These are phyloP conservation scores for Scolecobasidium constrictum DNA, from an alignment of 2,329 filamentous ascomycete genomes.

Conservation along the genomic window DNA sequence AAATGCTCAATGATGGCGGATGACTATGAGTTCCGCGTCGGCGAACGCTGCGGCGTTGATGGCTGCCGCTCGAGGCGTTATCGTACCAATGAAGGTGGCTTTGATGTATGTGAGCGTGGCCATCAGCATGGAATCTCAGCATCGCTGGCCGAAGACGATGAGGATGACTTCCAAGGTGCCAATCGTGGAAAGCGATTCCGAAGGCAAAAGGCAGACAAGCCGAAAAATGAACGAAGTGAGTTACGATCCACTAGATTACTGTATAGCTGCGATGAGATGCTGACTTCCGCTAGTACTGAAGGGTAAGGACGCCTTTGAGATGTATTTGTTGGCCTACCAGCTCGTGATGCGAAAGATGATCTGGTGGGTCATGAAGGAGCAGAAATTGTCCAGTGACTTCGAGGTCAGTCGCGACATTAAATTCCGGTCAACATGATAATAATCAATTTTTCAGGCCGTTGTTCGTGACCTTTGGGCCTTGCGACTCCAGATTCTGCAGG, in stretches of 20 bases:
- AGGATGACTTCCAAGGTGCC: conserved; percentile 6
- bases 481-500: conserved; percentile 49
- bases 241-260: no score
- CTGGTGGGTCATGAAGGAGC: conserved; percentile 56
- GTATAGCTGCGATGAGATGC: no score
- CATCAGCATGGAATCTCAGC: not conserved
- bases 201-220: conserved; percentile 3
- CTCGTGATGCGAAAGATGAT: conserved; percentile 75
- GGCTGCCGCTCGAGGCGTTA: conserved; percentile 1
- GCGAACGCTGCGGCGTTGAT: conserved; percentile 8
- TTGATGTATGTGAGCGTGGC: conserved; percentile 3
- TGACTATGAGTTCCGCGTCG: not conserved
- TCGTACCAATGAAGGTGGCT: not conserved
- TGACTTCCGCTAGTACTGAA: conserved; percentile 30
- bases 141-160: not conserved
- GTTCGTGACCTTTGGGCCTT: conserved; percentile 80
- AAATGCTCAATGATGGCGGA: not conserved
- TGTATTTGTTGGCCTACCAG: conserved; percentile 79
- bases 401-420: conserved; percentile 40
- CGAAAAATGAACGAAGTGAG: no score
- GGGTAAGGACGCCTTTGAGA: conserved; percentile 59
- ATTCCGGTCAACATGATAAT: no score
- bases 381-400: conserved; percentile 59
- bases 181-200: not conserved
- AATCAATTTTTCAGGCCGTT: conserved; percentile 36